Percentiles rank a stretch among this genome's conserved stretches.
Conservation (phyloP, 441 rosid genomes). For the Populus hybrid region DNA sequence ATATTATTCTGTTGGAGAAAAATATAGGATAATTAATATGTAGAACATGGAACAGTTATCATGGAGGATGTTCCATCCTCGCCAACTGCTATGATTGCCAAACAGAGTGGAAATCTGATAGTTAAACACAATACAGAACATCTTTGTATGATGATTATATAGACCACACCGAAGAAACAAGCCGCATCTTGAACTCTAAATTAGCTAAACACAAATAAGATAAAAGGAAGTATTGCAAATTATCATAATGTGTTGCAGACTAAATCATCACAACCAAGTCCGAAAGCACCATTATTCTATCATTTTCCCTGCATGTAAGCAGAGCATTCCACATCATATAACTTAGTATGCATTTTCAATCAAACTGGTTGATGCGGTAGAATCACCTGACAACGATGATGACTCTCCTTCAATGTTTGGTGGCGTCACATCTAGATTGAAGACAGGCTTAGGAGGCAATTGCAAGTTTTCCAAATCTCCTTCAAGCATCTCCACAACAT, state of each 20-base stretch:
- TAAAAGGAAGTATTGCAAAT: too few species aligned
- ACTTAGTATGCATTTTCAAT: neutral
- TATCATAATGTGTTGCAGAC: too few species aligned
- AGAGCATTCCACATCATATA: neutral
- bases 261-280: neutral
- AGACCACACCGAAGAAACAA: neutral
- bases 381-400: neutral
- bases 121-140: neutral
- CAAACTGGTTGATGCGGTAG: too few species aligned
- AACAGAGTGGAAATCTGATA: neutral
- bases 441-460: slow-evolving; percentile 22
- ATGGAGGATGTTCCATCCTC: too few species aligned
- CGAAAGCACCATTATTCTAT: neutral
- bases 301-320: neutral
- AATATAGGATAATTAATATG: too few species aligned
- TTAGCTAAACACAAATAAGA: too few species aligned
- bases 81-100: too few species aligned
- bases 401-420: neutral
- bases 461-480: slow-evolving; percentile 11
- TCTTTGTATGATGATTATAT: neutral
- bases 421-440: neutral
- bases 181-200: neutral
- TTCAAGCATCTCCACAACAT: slow-evolving; percentile 22
- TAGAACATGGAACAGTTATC: too few species aligned
- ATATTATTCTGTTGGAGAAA: too few species aligned